A percentile compares a stretch with the other conserved stretches of the same genome.
Evolutionary conservation across 2,329 filamentous ascomycete species (phyloP).

Genomic region (Teratosphaeria zuluensis): DNA sequence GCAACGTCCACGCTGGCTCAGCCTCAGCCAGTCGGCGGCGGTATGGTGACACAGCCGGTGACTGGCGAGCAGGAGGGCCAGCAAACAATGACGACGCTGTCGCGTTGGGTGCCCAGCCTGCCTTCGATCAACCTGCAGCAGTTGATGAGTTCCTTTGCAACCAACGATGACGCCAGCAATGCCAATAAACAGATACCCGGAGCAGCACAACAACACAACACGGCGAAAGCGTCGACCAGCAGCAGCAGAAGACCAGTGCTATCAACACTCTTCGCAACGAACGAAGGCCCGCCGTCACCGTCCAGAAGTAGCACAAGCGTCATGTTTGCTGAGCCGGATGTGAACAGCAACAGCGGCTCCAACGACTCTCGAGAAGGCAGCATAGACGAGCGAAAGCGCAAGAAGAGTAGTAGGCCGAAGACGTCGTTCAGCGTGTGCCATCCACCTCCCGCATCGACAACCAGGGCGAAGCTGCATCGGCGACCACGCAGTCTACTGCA

Average conservation of each 20-base stretch:
- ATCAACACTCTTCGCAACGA: slow-evolving; percentile 9
- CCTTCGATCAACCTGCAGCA: slow-evolving; percentile 18
- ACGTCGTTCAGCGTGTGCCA: slow-evolving; percentile 60
- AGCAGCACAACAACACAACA: not conserved
- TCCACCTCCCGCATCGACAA: slow-evolving; percentile 50
- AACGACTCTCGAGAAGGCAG: slow-evolving; percentile 24
- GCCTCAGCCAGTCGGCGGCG: not conserved
- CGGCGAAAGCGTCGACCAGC: not conserved
- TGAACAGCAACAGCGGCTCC: slow-evolving; percentile 17
- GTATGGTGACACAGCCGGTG: slow-evolving; percentile 7
- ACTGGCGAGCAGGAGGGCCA: not conserved
- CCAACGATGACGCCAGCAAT: slow-evolving; percentile 3
- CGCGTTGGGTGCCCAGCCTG: slow-evolving; percentile 22
- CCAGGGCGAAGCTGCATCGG: slow-evolving; percentile 52
- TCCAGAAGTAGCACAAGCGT: slow-evolving; percentile 16
- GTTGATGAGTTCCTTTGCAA: slow-evolving; percentile 24
- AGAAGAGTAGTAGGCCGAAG: slow-evolving; percentile 36
- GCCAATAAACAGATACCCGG: not conserved
- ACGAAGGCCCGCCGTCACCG: slow-evolving; percentile 14
- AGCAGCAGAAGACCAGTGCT: slow-evolving; percentile 12
- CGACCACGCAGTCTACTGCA: slow-evolving; percentile 62
- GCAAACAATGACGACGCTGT: slow-evolving; percentile 6
- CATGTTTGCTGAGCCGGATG: slow-evolving; percentile 27
- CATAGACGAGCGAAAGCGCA: slow-evolving; percentile 18
- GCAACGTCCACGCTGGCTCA: not conserved